Conservation (phyloP, 495 filamentous ascomycete species). For the Chaetomium tenue region DNA sequence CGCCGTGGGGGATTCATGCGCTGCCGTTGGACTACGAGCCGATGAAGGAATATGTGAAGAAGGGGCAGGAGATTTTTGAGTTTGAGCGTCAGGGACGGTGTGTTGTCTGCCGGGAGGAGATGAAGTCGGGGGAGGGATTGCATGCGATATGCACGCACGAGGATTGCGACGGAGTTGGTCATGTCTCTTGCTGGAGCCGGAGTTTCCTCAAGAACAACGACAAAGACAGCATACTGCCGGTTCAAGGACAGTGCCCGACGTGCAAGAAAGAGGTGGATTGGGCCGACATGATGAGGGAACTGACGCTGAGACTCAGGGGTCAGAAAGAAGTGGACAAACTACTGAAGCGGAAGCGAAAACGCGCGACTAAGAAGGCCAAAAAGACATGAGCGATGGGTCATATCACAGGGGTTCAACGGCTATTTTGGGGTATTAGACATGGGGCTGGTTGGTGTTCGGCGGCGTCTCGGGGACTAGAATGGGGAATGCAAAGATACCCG, state of each 20-base stretch:
- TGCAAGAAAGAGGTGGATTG: slow-evolving; percentile 66
- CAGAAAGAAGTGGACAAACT: slow-evolving; percentile 62
- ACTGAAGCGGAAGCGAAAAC: slow-evolving; percentile 53
- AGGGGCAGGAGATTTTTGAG: slow-evolving; percentile 63
- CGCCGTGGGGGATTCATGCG: slow-evolving; percentile 49
- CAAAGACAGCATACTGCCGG: slow-evolving; percentile 59
- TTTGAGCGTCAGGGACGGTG: slow-evolving; percentile 59
- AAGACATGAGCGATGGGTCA: neutral
- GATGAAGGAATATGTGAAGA: slow-evolving; percentile 67
- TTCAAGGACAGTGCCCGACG: slow-evolving; percentile 66
- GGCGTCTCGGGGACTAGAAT: neutral
- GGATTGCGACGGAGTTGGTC: slow-evolving; percentile 64
- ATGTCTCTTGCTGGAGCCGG: slow-evolving; percentile 73
- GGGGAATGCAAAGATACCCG: neutral
- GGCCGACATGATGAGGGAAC: slow-evolving; percentile 76
- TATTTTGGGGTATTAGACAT: neutral
- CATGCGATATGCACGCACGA: slow-evolving; percentile 68
- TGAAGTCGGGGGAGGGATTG: slow-evolving; percentile 51
- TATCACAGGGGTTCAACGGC: neutral
- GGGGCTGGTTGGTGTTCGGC: neutral
- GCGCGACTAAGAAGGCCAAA: slow-evolving; percentile 27
- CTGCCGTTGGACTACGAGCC: slow-evolving; percentile 65
- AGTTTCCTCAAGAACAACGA: slow-evolving; percentile 55
- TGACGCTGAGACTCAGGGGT: slow-evolving; percentile 68
- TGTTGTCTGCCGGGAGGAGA: slow-evolving; percentile 56